A percentile compares a stretch with the other conserved stretches of the same genome.
These are phyloP conservation scores for Plicaturopsis crispa DNA, from an alignment of 768 basidiomycete species.

Conservation along the genomic window DNA sequence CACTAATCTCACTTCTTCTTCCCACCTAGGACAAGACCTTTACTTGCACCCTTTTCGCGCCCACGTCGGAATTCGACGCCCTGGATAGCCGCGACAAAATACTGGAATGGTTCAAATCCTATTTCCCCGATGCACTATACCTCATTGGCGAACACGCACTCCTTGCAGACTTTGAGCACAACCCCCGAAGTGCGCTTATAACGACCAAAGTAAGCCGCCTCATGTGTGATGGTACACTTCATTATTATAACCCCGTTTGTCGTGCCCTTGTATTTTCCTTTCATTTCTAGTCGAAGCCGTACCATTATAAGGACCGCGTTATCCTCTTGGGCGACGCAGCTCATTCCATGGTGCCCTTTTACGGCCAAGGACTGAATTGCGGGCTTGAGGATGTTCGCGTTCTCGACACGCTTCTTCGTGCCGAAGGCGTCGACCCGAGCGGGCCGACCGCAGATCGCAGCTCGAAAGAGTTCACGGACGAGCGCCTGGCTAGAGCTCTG, in stretches of 20 bases:
- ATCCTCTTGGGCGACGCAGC: conserved; percentile 92
- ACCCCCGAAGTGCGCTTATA: conserved; percentile 85
- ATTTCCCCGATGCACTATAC: conserved; percentile 86
- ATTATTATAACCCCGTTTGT: conserved; percentile 5
- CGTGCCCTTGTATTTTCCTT: conserved; percentile 9
- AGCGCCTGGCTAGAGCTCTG: conserved; percentile 57
- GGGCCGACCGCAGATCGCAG: conserved; percentile 21
- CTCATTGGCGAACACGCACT: conserved; percentile 79
- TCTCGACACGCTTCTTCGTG: conserved; percentile 65
- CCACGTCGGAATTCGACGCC: conserved; percentile 66
- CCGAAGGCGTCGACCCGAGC: conserved; percentile 55
- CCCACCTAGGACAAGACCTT: conserved; percentile 82
- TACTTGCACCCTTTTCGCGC: conserved; percentile 94
- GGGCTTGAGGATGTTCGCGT: conserved; percentile 96
- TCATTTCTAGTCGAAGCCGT: conserved; percentile 61
- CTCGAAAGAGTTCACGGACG: conserved; percentile 35
- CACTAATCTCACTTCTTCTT: conserved; percentile 20
- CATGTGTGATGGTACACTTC: conserved; percentile 5
- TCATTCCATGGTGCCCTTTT: conserved; percentile 98
- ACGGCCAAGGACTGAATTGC: conserved; percentile 95
- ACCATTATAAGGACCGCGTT: conserved; percentile 84
- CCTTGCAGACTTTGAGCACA: conserved; percentile 68
- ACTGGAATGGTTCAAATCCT: conserved; percentile 66
- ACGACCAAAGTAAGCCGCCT: conserved; percentile 86
- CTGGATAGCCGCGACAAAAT: conserved; percentile 51